A percentile compares a stretch with the other conserved stretches of the same genome.
These are phyloP conservation scores for Podospora australis DNA, from an alignment of 495 filamentous ascomycete genomes.

Conservation along the genomic window DNA sequence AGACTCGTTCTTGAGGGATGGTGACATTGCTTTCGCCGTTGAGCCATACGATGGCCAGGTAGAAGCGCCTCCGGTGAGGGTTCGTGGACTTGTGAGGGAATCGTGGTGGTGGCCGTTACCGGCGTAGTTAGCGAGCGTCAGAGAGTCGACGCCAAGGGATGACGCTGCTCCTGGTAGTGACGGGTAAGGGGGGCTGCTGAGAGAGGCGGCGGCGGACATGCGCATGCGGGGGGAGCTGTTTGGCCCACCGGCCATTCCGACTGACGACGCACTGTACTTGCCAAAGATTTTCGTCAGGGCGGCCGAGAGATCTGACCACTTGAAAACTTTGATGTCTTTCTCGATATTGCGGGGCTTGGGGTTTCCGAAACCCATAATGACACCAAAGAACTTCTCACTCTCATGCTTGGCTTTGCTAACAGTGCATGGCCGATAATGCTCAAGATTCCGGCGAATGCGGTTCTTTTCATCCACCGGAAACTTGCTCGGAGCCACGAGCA, in stretches of 20 bases:
- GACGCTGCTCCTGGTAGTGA: slow-evolving; percentile 31
- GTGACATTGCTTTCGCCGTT: slow-evolving; percentile 31
- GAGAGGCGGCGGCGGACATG: slow-evolving; percentile 26
- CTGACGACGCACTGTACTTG: slow-evolving; percentile 63
- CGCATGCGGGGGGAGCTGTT: slow-evolving; percentile 15
- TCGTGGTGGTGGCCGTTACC: slow-evolving; percentile 31
- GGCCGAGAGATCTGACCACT: slow-evolving; percentile 75
- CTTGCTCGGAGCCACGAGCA: slow-evolving; percentile 61
- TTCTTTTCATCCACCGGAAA: slow-evolving; percentile 98
- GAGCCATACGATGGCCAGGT: slow-evolving; percentile 32
- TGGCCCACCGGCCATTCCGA: slow-evolving; percentile 17
- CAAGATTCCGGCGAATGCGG: slow-evolving; percentile 87
- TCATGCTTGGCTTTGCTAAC: slow-evolving; percentile 88
- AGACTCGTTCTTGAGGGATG: slow-evolving; percentile 29
- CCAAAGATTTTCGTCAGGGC: slow-evolving; percentile 95
- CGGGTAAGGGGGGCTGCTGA: slow-evolving; percentile 31
- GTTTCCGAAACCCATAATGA: slow-evolving; percentile 95
- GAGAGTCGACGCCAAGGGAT: slow-evolving; percentile 10
- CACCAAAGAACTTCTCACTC: slow-evolving; percentile 93
- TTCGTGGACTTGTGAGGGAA: slow-evolving; percentile 36
- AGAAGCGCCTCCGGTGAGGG: slow-evolving; percentile 29
- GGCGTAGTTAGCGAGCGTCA: slow-evolving; percentile 18
- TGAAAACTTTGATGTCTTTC: slow-evolving; percentile 97
- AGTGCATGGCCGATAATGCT: slow-evolving; percentile 82
- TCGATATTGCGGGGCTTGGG: slow-evolving; percentile 97